phyloP scores from a whole-genome alignment of 2,329 filamentous ascomycete genomes.

The Cladosporium colombiae region DNA sequence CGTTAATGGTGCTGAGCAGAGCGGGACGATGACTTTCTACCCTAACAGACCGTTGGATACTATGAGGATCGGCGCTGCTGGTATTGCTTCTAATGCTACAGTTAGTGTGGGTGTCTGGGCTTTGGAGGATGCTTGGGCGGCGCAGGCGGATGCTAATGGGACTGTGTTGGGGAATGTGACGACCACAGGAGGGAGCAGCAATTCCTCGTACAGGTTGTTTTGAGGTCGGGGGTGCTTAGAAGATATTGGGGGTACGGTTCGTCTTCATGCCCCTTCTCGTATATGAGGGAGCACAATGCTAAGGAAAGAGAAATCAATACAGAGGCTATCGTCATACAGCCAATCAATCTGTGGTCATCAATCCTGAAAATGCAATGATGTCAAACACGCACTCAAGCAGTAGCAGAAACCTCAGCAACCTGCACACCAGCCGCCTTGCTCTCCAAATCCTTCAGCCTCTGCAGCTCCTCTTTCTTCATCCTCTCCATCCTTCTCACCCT shows the following conservation, averaged over 20 bases:
- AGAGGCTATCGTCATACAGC: not conserved
- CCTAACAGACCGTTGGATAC: constrained; percentile 46
- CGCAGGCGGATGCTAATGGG: constrained; percentile 33
- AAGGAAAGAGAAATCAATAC: not conserved
- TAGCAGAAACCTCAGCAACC: constrained; percentile 9
- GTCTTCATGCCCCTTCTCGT: too few species aligned
- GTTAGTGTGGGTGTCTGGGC: constrained; percentile 45
- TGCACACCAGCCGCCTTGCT: constrained; percentile 26
- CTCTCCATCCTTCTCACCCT: constrained; percentile 50
- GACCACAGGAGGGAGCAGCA: constrained; percentile 3
- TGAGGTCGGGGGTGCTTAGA: not conserved
- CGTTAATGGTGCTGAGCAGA: constrained; percentile 53
- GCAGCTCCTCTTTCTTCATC: constrained; percentile 43
- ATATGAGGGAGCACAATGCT: not conserved
- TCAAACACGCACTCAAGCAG: not conserved
- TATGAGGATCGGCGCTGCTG: constrained; percentile 39
- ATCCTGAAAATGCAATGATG: not conserved
- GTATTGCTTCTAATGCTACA: constrained; percentile 39
- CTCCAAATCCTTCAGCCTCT: constrained; percentile 37
- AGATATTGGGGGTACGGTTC: too few species aligned
- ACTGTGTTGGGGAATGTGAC: constrained; percentile 42
- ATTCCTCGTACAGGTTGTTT: not conserved
- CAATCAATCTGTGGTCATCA: not conserved
- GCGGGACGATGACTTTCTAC: constrained; percentile 55
- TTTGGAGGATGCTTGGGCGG: constrained; percentile 42